These are phyloP conservation scores for Immersiella caudata DNA, from an alignment of 495 filamentous ascomycete genomes.

Conservation along the genomic window DNA sequence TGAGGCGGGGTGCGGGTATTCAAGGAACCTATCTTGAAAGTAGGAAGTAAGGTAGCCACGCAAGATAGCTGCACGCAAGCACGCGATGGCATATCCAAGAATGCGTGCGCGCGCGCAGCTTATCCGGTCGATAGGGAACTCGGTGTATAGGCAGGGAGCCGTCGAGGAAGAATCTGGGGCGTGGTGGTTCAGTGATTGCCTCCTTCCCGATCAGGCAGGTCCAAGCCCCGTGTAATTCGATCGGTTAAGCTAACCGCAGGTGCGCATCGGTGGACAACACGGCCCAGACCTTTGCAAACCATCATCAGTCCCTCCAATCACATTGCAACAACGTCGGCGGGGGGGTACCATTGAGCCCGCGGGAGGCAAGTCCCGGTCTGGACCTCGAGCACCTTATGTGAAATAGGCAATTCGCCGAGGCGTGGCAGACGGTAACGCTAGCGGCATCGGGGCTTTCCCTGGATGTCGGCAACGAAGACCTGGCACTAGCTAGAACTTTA, in stretches of 20 bases:
- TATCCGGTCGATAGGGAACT: background rate
- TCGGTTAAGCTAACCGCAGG: slow-evolving; percentile 10
- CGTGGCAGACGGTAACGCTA: no score
- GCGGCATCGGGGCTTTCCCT: no score
- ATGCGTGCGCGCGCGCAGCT: background rate
- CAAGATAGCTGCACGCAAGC: no score
- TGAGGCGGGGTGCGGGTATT: no score
- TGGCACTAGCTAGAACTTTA: no score
- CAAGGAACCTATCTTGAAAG: no score
- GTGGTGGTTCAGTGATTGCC: background rate
- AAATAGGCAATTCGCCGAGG: no score
- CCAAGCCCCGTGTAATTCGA: slow-evolving; percentile 10
- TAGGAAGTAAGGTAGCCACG: no score
- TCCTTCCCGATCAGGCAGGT: slow-evolving; percentile 7
- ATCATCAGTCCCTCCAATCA: background rate
- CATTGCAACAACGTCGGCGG: background rate
- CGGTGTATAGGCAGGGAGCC: background rate
- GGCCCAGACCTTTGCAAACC: background rate
- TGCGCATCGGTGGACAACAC: background rate
- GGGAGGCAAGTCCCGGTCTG: background rate
- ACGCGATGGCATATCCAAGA: no score
- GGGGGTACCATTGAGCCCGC: no score
- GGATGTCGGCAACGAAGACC: no score
- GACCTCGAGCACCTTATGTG: no score
- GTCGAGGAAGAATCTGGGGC: background rate